Evolutionary conservation across 2,329 filamentous ascomycete genomes (phyloP).

Genomic region (Exophiala alcalophila): DNA sequence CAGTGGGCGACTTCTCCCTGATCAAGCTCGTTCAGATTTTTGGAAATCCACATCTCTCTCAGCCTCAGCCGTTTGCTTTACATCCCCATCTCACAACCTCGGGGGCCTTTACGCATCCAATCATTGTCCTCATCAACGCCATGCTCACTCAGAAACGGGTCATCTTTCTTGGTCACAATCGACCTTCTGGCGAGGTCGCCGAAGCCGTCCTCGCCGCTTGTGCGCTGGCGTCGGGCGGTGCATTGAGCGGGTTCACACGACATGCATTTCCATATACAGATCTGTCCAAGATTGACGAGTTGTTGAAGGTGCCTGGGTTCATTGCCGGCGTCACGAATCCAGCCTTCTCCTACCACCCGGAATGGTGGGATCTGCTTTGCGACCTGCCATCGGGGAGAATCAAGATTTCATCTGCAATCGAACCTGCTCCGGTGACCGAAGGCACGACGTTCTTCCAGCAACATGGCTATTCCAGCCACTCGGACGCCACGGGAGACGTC

Average conservation of each 20-base stretch:
- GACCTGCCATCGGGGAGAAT: slow-evolving; percentile 88
- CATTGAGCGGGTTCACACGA: slow-evolving; percentile 89
- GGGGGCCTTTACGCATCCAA: slow-evolving; percentile 83
- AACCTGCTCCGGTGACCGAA: slow-evolving; percentile 75
- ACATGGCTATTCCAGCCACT: slow-evolving; percentile 53
- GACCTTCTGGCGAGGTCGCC: slow-evolving; percentile 91
- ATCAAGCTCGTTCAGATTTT: slow-evolving; percentile 97
- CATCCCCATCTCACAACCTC: slow-evolving; percentile 93
- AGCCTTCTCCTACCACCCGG: slow-evolving; percentile 87
- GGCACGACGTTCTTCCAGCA: slow-evolving; percentile 85
- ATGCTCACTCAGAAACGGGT: slow-evolving; percentile 94
- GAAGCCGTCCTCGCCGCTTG: slow-evolving; percentile 98
- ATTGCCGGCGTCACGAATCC: slow-evolving; percentile 98
- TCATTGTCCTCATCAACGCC: slow-evolving; percentile 91
- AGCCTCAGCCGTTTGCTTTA: slow-evolving; percentile 76
- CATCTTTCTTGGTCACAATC: slow-evolving; percentile 92
- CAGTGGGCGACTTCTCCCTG: slow-evolving; percentile 93
- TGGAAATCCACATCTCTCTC: slow-evolving; percentile 74
- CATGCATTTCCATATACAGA: slow-evolving; percentile 98
- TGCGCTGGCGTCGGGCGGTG: slow-evolving; percentile 83
- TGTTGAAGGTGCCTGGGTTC: slow-evolving; percentile 93
- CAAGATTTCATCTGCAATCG: slow-evolving; percentile 88
- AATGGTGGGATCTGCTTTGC: slow-evolving; percentile 98
- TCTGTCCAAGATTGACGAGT: slow-evolving; percentile 93
- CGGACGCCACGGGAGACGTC: slow-evolving; percentile 78